These are phyloP conservation scores for Clarireedia paspali DNA, from an alignment of 2,329 filamentous ascomycete species.

Conservation along the genomic window DNA sequence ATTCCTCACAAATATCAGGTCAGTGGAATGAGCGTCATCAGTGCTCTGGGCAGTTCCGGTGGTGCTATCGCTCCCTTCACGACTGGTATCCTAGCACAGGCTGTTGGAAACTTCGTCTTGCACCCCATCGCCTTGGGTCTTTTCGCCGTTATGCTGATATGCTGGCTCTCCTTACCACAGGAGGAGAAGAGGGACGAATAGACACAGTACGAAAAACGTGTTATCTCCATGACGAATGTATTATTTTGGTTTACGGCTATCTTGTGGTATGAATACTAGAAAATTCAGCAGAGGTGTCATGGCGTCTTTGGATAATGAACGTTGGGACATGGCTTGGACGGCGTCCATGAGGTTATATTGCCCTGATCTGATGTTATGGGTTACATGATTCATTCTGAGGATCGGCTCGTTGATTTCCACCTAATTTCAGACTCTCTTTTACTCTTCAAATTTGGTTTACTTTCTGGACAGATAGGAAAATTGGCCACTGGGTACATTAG, in stretches of 20 bases:
- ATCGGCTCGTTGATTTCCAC: not conserved
- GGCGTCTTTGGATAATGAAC: constrained; percentile 18
- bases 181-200: constrained; percentile 54
- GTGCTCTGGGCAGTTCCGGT: constrained; percentile 60
- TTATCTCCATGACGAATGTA: not conserved
- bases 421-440: no score
- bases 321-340: constrained; percentile 20
- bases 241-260: not conserved
- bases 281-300: constrained; percentile 16
- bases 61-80: constrained; percentile 54
- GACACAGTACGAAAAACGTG: not conserved
- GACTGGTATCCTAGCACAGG: constrained; percentile 40
- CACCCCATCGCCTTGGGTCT: constrained; percentile 55
- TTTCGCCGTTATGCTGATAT: constrained; percentile 56
- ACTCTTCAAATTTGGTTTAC: no score
- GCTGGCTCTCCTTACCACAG: constrained; percentile 54
- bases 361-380: constrained; percentile 15
- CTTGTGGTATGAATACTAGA: not conserved
- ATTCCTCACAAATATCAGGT: constrained; percentile 54
- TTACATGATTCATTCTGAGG: not conserved
- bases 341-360: constrained; percentile 9
- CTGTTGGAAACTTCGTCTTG: constrained; percentile 39
- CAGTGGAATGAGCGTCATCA: constrained; percentile 59
- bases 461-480: no score
- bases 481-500: no score